phyloP scores from a whole-genome alignment of 306 rosid genomes.

The Glycine soja region DNA sequence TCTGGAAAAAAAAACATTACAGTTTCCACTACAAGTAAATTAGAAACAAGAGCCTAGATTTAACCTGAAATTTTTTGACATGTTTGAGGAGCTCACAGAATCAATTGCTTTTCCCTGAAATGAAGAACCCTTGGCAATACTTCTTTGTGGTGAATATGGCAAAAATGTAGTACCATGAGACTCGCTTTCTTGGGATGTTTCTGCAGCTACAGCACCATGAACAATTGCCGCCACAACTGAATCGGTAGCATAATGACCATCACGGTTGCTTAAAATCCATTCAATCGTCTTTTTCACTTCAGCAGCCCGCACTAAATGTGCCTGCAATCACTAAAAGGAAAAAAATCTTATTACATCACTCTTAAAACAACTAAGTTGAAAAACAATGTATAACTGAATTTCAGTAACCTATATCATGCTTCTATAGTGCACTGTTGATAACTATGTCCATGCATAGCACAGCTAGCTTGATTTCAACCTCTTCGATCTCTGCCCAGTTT shows the following conservation, averaged over 20 bases:
- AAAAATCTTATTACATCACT: constrained; percentile 78
- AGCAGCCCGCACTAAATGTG: constrained; percentile 95
- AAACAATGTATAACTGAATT: constrained; percentile 22
- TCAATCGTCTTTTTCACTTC: constrained; percentile 96
- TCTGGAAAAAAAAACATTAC: constrained; percentile 31
- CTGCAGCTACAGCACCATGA: constrained; percentile 80
- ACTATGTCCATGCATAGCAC: neutral
- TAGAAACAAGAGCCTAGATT: constrained; percentile 41
- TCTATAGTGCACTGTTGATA: neutral
- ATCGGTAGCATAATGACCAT: constrained; percentile 95
- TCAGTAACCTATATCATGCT: constrained; percentile 28
- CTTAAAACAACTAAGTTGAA: constrained; percentile 50
- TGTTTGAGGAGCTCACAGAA: constrained; percentile 75
- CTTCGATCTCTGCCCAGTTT: neutral
- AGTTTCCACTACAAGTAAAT: constrained; percentile 27
- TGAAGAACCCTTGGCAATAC: constrained; percentile 57
- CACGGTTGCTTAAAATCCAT: constrained; percentile 93
- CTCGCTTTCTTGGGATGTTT: constrained; percentile 72
- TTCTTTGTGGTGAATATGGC: constrained; percentile 65
- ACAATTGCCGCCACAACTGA: constrained; percentile 96
- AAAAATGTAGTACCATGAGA: constrained; percentile 51
- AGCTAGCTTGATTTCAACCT: neutral
- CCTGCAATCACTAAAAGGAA: constrained; percentile 99
- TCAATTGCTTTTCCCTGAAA: constrained; percentile 78
- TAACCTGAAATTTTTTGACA: constrained; percentile 94